These are phyloP conservation scores for Heterobasidion occidentale DNA, from an alignment of 1,284 basidiomycete species.

Conservation along the genomic window DNA sequence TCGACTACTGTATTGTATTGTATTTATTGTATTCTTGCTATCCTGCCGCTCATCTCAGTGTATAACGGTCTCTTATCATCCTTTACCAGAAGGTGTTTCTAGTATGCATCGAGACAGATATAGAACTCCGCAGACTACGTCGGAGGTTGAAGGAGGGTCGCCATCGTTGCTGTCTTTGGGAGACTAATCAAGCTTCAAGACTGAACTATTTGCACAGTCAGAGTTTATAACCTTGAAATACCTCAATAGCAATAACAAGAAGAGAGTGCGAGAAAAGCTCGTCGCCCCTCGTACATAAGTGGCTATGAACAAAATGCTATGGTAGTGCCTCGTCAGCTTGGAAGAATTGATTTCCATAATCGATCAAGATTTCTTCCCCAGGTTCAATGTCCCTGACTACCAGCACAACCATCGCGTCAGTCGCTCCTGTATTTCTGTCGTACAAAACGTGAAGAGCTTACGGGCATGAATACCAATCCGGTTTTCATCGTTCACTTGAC, in stretches of 20 bases:
- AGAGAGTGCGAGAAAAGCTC: not conserved
- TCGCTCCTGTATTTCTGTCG: not conserved
- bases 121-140: not conserved
- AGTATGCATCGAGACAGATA: not conserved
- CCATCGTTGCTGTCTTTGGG: no score
- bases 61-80: not conserved
- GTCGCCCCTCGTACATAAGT: not conserved
- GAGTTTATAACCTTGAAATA: no score
- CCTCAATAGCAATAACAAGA: not conserved
- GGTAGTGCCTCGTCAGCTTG: not conserved
- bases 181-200: no score
- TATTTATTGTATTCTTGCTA: not conserved
- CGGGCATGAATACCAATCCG: constrained; percentile 40
- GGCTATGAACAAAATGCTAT: not conserved
- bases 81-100: not conserved
- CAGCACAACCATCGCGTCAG: not conserved
- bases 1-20: not conserved
- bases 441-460: constrained; percentile 18
- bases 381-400: constrained; percentile 25
- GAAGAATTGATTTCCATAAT: constrained; percentile 33
- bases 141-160: no score
- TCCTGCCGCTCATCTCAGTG: not conserved
- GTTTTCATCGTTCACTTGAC: constrained; percentile 39
- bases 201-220: no score
- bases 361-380: constrained; percentile 34